Base-by-base conservation (phyloP, 208 protist species). In the Acanthamoeba castellanii region DNA sequence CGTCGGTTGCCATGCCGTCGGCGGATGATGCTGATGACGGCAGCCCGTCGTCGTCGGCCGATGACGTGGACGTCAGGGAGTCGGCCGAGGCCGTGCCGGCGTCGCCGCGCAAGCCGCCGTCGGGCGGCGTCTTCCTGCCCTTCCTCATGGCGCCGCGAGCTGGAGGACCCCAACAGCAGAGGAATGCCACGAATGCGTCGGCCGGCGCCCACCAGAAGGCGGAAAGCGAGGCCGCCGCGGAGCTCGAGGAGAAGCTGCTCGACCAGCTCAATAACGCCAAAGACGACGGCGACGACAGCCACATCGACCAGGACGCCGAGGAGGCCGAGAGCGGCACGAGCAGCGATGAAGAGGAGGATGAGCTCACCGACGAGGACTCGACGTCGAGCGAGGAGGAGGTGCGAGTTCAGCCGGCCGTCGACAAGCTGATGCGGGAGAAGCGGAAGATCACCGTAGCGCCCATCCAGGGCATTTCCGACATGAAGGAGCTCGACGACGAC, bases 401-500 rank as follows among this genome's bases (percentile, higher is more conserved):
- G 25, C 25, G 14, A 0, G 68, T 42, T 32, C 30, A 42, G 30
- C 16, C n/a, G 68, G 8, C 30, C 14, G 32, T n/a, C 25, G 68
- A 76, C 68, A 76, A 42, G 68, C 68, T 16, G 22, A 42, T 16
- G 30, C 68, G 68, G 68, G 20, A 64, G 57, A 25, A 76, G 68
- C 68, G 68, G 25, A 76, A 76, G 68, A 76, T 76, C 27, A 76
- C 68, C 22, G 68, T 76, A 11, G 32, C 32, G 68, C 68, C 68
- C 30, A 76, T 76, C 68, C 13, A 30, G 27, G 68, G 68, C 30
- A 76, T 76, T 32, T 16, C 16, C 68, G 25, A 76, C 22, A 25
- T 76, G 25, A 25, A 76, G 2, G 68, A 1, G 30, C 68, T 25
- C 25, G 25, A 25, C 68, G 25, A 18, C 68, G 30, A 76, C 30